Base-by-base conservation (phyloP, 2,329 filamentous ascomycete genomes). In the Dothistroma pini region DNA sequence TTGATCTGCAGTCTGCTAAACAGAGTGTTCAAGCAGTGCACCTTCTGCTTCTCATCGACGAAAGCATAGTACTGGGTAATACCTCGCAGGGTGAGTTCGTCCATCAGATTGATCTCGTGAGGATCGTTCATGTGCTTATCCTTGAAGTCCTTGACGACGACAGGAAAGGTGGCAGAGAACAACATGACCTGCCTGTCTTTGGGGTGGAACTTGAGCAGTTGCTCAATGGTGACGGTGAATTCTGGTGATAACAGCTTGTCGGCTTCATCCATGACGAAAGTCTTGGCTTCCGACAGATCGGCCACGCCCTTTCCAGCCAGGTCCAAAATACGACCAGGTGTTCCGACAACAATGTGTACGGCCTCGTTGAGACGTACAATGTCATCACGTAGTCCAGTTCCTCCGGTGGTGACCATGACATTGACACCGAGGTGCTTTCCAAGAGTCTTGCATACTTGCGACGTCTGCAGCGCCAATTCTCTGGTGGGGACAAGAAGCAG, bases 41-140 rank as follows among this genome's bases (percentile, higher is more conserved):
- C 95, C 80, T 99, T 99, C 75, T 97, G 91, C 80, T 97, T 97
- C 80, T 99, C 95, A 78, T 99, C 95, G 56, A 99, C 96, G 69
- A 97, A 99, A 48, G 95, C 95, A 74, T 99, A 99, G 80, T 97
- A 99, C 75, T 99, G 95, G 0, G 95, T 99, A 73, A 99, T 97
- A 81, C 95, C 95, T 61, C 95, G 90, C 34, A 99, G 87, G 12
- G 95, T 99, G 63, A 99, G 89, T 77, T 99, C 95, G 74, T 99
- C 95, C 95, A 99, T 99, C 57, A 99, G 86, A 75, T 99, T 99
- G 80, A 99, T 99, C 78, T 99, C 96, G 75, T 97, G 97, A 2
- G 95, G 96, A 68, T 89, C 89, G 68, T 84, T 84, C 92, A 99
- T 97, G 81, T 99, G 95, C 80, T 96, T 96, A 78, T 99, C 95